Conservation (phyloP, 2,329 filamentous ascomycete species). For the Fusarium sp. region DNA sequence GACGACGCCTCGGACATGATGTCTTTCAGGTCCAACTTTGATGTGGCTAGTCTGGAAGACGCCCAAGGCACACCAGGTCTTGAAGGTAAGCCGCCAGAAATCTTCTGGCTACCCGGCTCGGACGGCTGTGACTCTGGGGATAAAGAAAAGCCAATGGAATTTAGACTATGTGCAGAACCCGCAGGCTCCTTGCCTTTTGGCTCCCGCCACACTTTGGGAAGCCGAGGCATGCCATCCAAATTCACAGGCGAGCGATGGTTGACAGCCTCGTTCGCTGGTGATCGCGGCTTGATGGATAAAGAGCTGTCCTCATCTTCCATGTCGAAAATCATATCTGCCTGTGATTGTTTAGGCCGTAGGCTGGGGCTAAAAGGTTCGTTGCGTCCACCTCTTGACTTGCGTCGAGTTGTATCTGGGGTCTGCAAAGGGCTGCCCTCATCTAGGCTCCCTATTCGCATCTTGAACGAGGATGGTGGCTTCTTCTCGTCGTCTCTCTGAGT, state of each 20-base stretch:
- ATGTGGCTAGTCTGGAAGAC: constrained; percentile 59
- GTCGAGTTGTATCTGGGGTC: constrained; percentile 56
- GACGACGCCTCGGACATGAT: constrained; percentile 73
- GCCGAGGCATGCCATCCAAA: constrained; percentile 43
- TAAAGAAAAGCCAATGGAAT: constrained; percentile 30
- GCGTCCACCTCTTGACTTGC: constrained; percentile 55
- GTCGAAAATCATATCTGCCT: constrained; percentile 85
- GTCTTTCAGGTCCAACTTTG: constrained; percentile 77
- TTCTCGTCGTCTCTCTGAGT: constrained; percentile 72
- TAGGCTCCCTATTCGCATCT: constrained; percentile 66
- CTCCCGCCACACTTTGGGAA: constrained; percentile 47
- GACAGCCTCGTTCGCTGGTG: constrained; percentile 33
- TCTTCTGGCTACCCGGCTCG: constrained; percentile 8
- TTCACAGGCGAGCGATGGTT: constrained; percentile 39
- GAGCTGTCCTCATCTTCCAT: constrained; percentile 82
- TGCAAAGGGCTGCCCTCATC: constrained; percentile 65
- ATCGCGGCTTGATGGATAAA: constrained; percentile 44
- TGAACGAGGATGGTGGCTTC: constrained; percentile 68
- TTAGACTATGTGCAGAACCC: constrained; percentile 22
- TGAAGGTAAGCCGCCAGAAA: constrained; percentile 11
- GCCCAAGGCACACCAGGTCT: constrained; percentile 59
- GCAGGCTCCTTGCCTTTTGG: constrained; percentile 41
- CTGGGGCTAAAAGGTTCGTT: constrained; percentile 72
- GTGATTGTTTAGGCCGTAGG: constrained; percentile 73
- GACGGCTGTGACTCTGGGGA: constrained; percentile 28